Base-by-base conservation (phyloP, 179 eudicot genomes). In the Vitellaria paradoxa region DNA sequence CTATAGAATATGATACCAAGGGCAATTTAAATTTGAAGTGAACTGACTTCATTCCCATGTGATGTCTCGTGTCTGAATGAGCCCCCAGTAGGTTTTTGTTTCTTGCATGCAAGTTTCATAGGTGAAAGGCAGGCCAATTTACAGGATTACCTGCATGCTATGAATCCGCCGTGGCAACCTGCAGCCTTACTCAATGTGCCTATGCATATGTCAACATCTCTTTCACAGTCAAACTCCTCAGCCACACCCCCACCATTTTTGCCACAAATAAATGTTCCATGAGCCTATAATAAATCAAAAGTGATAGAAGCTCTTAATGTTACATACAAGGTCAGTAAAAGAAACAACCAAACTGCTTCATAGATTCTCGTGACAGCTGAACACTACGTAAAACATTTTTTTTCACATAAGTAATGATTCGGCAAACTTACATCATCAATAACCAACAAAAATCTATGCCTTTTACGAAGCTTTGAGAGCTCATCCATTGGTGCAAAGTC, bases 101-200 rank as follows among this genome's bases (percentile, higher is more conserved):
- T 50, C 14, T 4, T 46, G 26, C 52, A 46, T 64, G 67, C 18
- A 21, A 37, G 47, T 42, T 18, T 17, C 23, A 46, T 1, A 18
- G 24, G 18, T 12, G 12, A 47, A 52, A 49, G 62, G 65, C 9
- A 65, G 13, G n/a, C 53, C 23, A 7, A 30, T 57, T n/a, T 4
- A 17, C 49, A 42, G 17, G 40, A 50, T 80, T 83, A 95, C 99
- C 95, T 95, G 99, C 99, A 93, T 74, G 99, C 97, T 76, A 95
- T 89, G 83, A 93, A 95, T 75, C 99, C 99, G 55, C 99, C 99
- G 72, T 91, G 87, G 81, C 99, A 95, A 73, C 99, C 99, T 18
- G 92, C 97, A 73, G 98, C 99, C 85, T 95, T 95, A 79, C 99
- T 95, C 75, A 95, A 84, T 82, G 99, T 95, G 72, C 99, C 99